These are phyloP conservation scores for Alisma plantagoaquatica DNA, from an alignment of 106 monocot genomes.

Conservation along the genomic window DNA sequence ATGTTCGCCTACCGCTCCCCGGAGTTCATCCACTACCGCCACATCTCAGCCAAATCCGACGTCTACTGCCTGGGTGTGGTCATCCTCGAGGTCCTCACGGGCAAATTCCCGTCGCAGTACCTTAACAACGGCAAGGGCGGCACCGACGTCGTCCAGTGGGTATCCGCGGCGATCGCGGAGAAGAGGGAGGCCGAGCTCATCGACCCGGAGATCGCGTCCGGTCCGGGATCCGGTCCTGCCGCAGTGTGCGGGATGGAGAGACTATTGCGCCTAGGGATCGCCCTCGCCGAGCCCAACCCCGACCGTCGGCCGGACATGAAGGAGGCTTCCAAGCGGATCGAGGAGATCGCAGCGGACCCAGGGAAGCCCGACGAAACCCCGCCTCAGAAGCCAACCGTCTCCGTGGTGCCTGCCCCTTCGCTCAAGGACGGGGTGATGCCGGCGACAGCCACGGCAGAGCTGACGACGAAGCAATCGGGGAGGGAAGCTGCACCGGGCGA, in stretches of 20 bases:
- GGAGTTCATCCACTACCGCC: slow-evolving; percentile 29
- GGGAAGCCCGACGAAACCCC: neutral
- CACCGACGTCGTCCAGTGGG: slow-evolving; percentile 46
- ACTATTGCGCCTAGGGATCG: slow-evolving; percentile 28
- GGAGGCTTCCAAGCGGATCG: slow-evolving; percentile 29
- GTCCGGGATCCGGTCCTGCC: neutral
- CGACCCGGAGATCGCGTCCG: slow-evolving; percentile 34
- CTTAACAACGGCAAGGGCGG: slow-evolving; percentile 42
- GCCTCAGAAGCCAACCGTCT: neutral
- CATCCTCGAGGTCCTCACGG: slow-evolving; percentile 71
- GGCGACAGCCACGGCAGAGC: neutral
- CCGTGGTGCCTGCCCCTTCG: neutral
- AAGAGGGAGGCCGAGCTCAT: slow-evolving; percentile 26
- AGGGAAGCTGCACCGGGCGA: neutral
- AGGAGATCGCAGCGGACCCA: slow-evolving; percentile 18
- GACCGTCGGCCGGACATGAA: slow-evolving; percentile 28
- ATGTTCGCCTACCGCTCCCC: slow-evolving; percentile 52
- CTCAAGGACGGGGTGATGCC: slow-evolving; percentile 1
- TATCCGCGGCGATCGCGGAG: slow-evolving; percentile 21
- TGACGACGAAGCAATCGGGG: neutral
- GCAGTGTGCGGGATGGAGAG: slow-evolving; percentile 29
- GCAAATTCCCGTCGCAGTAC: slow-evolving; percentile 74
- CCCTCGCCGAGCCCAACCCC: slow-evolving; percentile 19
- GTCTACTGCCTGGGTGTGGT: slow-evolving; percentile 79
- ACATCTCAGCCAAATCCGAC: slow-evolving; percentile 42